Conservation (phyloP, 352 stramenopile genomes). For the Halophytophthora polymorphica region DNA sequence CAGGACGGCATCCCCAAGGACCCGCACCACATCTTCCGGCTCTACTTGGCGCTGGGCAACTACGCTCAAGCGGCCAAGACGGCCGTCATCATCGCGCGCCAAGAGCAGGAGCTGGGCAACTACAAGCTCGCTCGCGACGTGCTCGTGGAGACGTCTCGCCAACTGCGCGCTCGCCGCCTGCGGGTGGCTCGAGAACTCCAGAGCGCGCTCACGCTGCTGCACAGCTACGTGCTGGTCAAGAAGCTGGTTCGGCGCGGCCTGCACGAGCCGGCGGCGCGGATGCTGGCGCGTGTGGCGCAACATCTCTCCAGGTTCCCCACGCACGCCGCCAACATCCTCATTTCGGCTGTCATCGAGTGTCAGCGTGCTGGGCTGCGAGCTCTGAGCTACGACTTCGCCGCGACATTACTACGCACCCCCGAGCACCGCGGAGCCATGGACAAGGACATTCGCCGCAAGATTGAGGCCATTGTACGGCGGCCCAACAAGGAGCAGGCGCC, state of each 20-base stretch:
- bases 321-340: slow-evolving; percentile 90
- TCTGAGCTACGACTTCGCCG: slow-evolving; percentile 91
- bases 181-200: slow-evolving; percentile 88
- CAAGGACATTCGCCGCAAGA: slow-evolving; percentile 92
- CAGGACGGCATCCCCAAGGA: slow-evolving; percentile 93
- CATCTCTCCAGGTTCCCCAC: slow-evolving; percentile 92
- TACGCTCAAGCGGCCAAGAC: slow-evolving; percentile 92
- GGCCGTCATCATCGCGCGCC: slow-evolving; percentile 91
- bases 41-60: slow-evolving; percentile 95
- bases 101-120: slow-evolving; percentile 93
- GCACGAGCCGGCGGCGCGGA: slow-evolving; percentile 80
- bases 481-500: slow-evolving; percentile 86
- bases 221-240: slow-evolving; percentile 94
- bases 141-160: slow-evolving; percentile 87
- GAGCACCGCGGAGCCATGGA: slow-evolving; percentile 88
- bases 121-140: slow-evolving; percentile 91
- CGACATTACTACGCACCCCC: slow-evolving; percentile 82
- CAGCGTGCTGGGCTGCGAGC: slow-evolving; percentile 88
- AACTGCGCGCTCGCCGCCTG: slow-evolving; percentile 85
- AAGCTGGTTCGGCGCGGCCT: slow-evolving; percentile 89
- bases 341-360: slow-evolving; percentile 93
- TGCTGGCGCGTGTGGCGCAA: slow-evolving; percentile 89
- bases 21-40: slow-evolving; percentile 92
- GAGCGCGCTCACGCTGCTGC: slow-evolving; percentile 85
- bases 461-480: slow-evolving; percentile 92